Conservation (phyloP, 1,284 basidiomycete species). For the Cryptococcus wingfieldii region DNA sequence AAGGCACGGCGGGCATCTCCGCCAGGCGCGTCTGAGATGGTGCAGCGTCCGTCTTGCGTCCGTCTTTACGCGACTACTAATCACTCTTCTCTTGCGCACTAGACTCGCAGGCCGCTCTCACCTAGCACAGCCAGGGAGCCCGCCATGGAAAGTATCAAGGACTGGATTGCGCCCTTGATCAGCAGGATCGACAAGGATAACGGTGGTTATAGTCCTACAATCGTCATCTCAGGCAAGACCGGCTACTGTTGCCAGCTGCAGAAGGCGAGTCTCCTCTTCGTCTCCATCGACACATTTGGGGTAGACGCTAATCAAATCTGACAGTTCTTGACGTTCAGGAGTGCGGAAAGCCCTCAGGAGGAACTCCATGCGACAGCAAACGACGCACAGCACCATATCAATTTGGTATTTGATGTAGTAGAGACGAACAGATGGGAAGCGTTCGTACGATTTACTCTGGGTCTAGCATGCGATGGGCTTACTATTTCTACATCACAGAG, state of each 20-base stretch:
- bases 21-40: too few relatives aligned
- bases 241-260: background rate
- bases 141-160: background rate
- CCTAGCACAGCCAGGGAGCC: too few relatives aligned
- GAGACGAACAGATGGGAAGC: constrained; percentile 27
- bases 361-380: constrained; percentile 1
- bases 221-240: constrained; percentile 6
- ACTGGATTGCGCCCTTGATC: background rate
- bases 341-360: background rate
- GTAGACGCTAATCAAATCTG: background rate
- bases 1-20: too few relatives aligned
- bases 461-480: background rate
- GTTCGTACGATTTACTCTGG: constrained; percentile 11
- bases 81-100: too few relatives aligned
- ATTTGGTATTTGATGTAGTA: constrained; percentile 24
- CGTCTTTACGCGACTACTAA: too few relatives aligned
- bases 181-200: background rate
- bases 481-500: constrained; percentile 5
- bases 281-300: background rate
- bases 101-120: too few relatives aligned
- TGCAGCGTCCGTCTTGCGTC: too few relatives aligned
- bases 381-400: constrained; percentile 9
- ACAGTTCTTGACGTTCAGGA: constrained; percentile 4
- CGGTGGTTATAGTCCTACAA: constrained; percentile 25
- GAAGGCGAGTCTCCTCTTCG: background rate